These are phyloP conservation scores for Fusarium sp. DNA, from an alignment of 2,329 filamentous ascomycete genomes.

Conservation along the genomic window DNA sequence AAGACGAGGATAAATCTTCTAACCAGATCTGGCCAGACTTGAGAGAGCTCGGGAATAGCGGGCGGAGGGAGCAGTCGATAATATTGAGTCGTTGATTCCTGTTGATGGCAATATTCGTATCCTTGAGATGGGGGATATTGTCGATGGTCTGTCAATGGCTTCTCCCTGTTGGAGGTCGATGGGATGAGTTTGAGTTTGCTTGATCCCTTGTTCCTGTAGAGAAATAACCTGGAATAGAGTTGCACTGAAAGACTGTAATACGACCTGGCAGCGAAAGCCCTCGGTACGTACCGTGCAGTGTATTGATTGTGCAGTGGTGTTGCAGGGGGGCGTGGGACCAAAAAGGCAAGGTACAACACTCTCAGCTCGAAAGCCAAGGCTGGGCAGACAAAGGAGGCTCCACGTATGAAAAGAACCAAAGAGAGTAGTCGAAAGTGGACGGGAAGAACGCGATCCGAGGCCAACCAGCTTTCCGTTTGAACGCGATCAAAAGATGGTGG, in stretches of 20 bases:
- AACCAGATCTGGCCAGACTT: constrained; percentile 20
- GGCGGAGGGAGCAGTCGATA: constrained; percentile 12
- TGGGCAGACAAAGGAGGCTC: constrained; percentile 34
- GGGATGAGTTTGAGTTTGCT: background rate
- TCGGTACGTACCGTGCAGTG: constrained; percentile 31
- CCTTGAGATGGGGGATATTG: background rate
- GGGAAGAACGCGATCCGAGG: constrained; percentile 30
- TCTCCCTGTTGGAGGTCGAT: constrained; percentile 5
- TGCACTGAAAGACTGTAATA: constrained; percentile 25
- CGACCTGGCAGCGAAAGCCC: constrained; percentile 14
- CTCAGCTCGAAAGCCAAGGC: constrained; percentile 39
- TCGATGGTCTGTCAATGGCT: constrained; percentile 11
- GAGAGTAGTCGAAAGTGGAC: constrained; percentile 26
- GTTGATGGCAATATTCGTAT: background rate
- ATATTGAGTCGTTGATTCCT: constrained; percentile 12
- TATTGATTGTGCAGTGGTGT: background rate
- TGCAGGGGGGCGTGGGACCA: constrained; percentile 28
- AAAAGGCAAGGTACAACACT: constrained; percentile 17
- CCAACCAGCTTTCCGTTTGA: constrained; percentile 5
- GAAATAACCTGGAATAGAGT: constrained; percentile 16
- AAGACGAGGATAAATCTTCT: constrained; percentile 34
- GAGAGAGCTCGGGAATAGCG: constrained; percentile 34
- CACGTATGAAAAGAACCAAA: constrained; percentile 26
- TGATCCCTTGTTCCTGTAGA: constrained; percentile 5
- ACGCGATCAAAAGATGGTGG: constrained; percentile 17